phyloP scores from a whole-genome alignment of 352 stramenopile genomes.

The Blastocystis sp. region DNA sequence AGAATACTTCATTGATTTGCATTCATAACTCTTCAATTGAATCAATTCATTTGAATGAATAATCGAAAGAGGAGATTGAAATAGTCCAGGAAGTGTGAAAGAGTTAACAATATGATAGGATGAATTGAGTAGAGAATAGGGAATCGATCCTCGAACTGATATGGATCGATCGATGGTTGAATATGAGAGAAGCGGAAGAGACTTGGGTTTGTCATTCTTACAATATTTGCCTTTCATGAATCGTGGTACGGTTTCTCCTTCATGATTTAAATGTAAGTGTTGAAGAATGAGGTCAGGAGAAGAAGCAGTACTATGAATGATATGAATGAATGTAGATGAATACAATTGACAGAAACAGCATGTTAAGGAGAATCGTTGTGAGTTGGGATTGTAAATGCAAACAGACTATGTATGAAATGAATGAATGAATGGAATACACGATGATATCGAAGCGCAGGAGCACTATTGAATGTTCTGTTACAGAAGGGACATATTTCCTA shows the following conservation, averaged over 20 bases:
- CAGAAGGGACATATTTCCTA: slow-evolving; percentile 41
- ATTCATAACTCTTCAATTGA: not conserved
- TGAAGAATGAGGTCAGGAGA: not conserved
- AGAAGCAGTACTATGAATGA: not conserved
- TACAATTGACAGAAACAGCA: slow-evolving; percentile 50
- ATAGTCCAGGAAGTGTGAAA: not conserved
- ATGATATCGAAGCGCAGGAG: slow-evolving; percentile 39
- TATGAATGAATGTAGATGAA: not conserved
- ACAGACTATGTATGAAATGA: not conserved
- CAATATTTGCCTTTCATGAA: slow-evolving; percentile 18
- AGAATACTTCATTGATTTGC: not conserved
- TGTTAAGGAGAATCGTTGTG: slow-evolving; percentile 18
- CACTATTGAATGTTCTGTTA: slow-evolving; percentile 23
- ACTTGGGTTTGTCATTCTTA: not conserved
- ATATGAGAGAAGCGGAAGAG: not conserved
- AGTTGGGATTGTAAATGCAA: slow-evolving; percentile 30
- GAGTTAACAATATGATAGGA: not conserved
- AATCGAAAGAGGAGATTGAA: not conserved
- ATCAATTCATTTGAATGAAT: not conserved
- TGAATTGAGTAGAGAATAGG: not conserved
- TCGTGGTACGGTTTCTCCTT: not conserved
- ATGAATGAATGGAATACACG: not conserved
- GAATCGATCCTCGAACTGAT: not conserved
- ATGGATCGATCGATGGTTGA: not conserved
- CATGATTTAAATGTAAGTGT: not conserved